phyloP scores from a whole-genome alignment of 2,329 filamentous ascomycete species.

The Venturia oleaginea region DNA sequence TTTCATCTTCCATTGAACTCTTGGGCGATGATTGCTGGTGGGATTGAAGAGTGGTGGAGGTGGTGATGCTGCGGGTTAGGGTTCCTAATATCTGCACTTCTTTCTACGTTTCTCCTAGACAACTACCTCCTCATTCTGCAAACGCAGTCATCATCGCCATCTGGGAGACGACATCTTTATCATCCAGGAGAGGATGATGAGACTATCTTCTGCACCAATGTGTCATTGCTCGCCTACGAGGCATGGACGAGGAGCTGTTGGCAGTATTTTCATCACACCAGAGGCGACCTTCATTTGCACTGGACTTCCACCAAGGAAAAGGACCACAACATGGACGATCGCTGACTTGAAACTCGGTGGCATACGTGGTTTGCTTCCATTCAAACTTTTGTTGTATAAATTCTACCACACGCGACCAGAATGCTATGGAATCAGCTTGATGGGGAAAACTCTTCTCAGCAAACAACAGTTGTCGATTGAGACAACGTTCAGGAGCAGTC shows the following conservation, averaged over 20 bases:
- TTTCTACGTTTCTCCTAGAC: neutral
- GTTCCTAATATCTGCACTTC: neutral
- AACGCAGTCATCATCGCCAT: neutral
- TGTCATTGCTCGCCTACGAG: neutral
- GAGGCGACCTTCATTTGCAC: neutral
- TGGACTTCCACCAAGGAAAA: neutral
- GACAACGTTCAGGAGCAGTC: neutral
- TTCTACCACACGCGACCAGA: neutral
- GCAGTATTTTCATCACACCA: neutral
- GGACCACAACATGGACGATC: neutral
- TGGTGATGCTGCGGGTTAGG: neutral
- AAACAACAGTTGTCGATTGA: neutral
- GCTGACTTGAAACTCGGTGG: neutral
- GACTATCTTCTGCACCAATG: neutral
- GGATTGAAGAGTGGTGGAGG: neutral
- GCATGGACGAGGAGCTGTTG: neutral
- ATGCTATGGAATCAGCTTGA: neutral
- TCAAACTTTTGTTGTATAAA: neutral
- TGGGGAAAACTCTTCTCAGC: neutral
- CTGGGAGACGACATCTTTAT: neutral
- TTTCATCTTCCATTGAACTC: slow-evolving; percentile 13
- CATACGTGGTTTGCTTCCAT: neutral
- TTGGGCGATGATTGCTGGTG: no score
- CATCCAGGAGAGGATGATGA: neutral
- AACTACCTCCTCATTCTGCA: neutral